These are phyloP conservation scores for Hygrocybe punicea DNA, from an alignment of 768 basidiomycete species.

Conservation along the genomic window DNA sequence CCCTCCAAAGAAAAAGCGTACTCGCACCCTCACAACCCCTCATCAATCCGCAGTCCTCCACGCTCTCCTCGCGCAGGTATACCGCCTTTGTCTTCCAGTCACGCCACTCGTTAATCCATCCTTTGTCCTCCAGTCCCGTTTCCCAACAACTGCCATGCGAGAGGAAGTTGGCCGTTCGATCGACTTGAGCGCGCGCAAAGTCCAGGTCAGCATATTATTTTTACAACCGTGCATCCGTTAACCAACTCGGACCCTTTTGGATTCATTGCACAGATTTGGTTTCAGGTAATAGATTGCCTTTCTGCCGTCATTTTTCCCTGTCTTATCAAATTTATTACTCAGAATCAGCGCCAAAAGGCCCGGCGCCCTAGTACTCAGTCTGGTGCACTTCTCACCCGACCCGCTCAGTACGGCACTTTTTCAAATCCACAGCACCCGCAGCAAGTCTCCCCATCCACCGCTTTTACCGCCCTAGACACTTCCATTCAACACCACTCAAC, in stretches of 20 bases:
- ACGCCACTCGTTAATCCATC: conserved; percentile 35
- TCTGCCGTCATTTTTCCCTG: conserved; percentile 13
- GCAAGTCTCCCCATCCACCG: no score
- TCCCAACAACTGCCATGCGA: conserved; percentile 82
- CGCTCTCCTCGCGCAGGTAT: conserved; percentile 80
- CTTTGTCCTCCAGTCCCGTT: conserved; percentile 60
- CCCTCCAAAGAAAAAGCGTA: conserved; percentile 77
- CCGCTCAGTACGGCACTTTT: not conserved
- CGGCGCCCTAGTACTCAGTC: conserved; percentile 65
- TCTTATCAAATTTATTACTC: conserved; percentile 4
- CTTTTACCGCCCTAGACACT: no score
- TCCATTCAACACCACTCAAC: no score
- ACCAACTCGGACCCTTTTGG: conserved; percentile 13
- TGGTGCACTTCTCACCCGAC: not conserved
- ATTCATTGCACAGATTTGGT: conserved; percentile 66
- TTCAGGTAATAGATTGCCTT: conserved; percentile 58
- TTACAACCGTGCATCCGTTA: conserved; percentile 12
- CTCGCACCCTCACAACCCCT: conserved; percentile 79
- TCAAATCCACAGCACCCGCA: not conserved
- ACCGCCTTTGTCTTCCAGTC: conserved; percentile 66
- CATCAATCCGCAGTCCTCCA: conserved; percentile 87
- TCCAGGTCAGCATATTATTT: conserved; percentile 61
- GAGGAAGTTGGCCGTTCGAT: conserved; percentile 86
- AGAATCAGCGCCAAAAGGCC: conserved; percentile 57
- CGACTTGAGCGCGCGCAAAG: conserved; percentile 85